phyloP scores from a whole-genome alignment of 306 rosid species.

The Begonia peltatifolia region DNA sequence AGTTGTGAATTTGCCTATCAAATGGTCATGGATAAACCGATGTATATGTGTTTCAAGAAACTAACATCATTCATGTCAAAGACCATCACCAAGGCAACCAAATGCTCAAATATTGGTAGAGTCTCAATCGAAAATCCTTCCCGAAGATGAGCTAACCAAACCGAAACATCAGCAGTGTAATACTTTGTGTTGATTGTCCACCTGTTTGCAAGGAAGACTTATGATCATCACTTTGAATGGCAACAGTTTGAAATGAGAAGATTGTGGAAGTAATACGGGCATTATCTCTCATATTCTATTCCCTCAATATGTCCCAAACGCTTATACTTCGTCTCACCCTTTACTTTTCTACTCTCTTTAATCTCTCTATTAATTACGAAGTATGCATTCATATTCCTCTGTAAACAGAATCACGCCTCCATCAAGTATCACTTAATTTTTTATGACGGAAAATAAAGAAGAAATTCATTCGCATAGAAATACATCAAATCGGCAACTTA shows the following conservation, averaged over 20 bases:
- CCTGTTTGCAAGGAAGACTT: conserved; percentile 19
- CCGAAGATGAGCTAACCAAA: conserved; percentile 55
- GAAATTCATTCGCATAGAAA: background rate
- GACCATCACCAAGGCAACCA: conserved; percentile 74
- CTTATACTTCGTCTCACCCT: too few species aligned
- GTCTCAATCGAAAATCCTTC: conserved; percentile 37
- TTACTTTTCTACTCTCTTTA: too few species aligned
- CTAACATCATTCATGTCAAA: conserved; percentile 69
- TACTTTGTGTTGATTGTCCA: conserved; percentile 75
- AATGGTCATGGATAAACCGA: background rate
- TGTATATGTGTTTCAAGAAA: conserved; percentile 5
- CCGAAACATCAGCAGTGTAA: conserved; percentile 69
- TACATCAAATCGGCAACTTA: conserved; percentile 10
- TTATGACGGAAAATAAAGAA: background rate
- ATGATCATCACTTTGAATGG: background rate
- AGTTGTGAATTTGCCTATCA: background rate
- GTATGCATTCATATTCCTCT: too few species aligned
- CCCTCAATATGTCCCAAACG: too few species aligned
- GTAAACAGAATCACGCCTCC: too few species aligned
- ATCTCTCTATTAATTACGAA: too few species aligned
- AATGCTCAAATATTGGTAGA: conserved; percentile 29
- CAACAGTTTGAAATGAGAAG: too few species aligned
- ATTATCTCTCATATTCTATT: too few species aligned
- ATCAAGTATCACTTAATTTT: too few species aligned
- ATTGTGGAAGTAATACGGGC: too few species aligned